A percentile compares a stretch with the other conserved stretches of the same genome.
Conservation (phyloP, 2,329 filamentous ascomycete species). For the Keithomyces neogunnii region DNA sequence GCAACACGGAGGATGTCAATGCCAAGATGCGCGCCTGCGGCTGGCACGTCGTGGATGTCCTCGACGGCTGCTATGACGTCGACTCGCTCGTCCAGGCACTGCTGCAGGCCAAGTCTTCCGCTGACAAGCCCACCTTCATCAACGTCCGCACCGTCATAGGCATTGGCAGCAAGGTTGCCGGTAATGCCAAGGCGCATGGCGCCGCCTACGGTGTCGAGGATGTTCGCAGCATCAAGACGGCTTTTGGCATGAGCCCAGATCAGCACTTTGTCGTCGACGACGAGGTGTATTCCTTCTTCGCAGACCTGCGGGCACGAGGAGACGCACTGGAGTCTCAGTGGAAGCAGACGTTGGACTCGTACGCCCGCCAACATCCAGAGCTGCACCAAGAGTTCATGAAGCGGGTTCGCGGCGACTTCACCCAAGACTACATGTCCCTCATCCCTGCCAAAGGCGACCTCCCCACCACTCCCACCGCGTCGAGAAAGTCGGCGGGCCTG, state of each 20-base stretch:
- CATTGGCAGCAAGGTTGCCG: constrained; percentile 37
- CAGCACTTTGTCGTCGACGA: constrained; percentile 29
- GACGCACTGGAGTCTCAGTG: constrained; percentile 20
- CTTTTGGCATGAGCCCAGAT: constrained; percentile 26
- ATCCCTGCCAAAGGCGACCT: constrained; percentile 36
- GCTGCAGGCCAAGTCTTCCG: constrained; percentile 26
- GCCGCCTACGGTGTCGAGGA: constrained; percentile 46
- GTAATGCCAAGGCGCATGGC: constrained; percentile 47
- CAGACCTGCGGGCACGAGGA: constrained; percentile 33
- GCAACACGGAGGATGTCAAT: constrained; percentile 49
- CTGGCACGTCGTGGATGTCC: constrained; percentile 46
- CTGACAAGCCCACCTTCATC: constrained; percentile 47
- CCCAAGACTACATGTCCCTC: constrained; percentile 37
- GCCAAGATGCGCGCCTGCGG: constrained; percentile 48
- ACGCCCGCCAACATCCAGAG: constrained; percentile 37
- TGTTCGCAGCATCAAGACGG: constrained; percentile 31
- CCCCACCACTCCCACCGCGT: constrained; percentile 37
- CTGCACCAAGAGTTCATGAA: constrained; percentile 38
- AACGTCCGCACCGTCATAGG: constrained; percentile 51
- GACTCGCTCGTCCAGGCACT: constrained; percentile 12
- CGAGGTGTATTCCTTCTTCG: constrained; percentile 42
- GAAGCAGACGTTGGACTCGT: constrained; percentile 26
- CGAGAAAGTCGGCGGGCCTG: constrained; percentile 39
- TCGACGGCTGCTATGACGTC: constrained; percentile 44
- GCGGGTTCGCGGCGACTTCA: constrained; percentile 38